Evolutionary conservation across 305 asterid species (phyloP).

Genomic region (Solanum chacoense): DNA sequence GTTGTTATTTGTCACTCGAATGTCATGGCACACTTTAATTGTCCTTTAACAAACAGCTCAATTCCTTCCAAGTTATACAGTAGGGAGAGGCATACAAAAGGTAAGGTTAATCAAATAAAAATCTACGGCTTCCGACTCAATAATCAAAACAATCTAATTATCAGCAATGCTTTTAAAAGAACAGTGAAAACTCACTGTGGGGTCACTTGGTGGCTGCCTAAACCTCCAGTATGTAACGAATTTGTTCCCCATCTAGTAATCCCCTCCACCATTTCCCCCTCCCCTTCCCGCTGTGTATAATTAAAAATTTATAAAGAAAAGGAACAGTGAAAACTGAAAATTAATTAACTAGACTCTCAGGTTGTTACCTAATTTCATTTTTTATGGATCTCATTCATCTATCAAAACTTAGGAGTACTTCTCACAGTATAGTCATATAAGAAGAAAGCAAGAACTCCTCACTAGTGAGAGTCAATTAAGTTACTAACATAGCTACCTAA

Average conservation of each 20-base stretch:
- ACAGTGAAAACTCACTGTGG: not conserved
- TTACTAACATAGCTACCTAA: not conserved
- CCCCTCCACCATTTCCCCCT: not conserved
- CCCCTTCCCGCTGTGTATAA: not conserved
- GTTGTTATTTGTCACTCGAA: not conserved
- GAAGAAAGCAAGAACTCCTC: not conserved
- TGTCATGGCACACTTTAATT: not conserved
- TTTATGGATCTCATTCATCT: not conserved
- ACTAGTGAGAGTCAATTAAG: not conserved
- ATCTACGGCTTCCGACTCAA: not conserved
- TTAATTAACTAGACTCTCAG: not conserved
- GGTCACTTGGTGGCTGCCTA: not conserved
- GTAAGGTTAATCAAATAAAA: not conserved
- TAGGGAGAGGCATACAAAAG: not conserved
- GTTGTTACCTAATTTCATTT: not conserved
- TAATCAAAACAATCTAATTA: not conserved
- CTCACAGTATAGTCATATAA: not conserved
- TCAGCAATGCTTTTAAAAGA: not conserved
- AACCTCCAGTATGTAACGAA: not conserved
- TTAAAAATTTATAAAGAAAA: not conserved
- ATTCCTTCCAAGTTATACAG: not conserved
- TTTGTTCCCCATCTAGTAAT: not conserved
- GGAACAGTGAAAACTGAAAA: not conserved
- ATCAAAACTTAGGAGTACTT: not conserved
- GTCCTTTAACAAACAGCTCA: not conserved